These are phyloP conservation scores for Crucihimalaya himalaica DNA, from an alignment of 345 rosid genomes.

Conservation along the genomic window DNA sequence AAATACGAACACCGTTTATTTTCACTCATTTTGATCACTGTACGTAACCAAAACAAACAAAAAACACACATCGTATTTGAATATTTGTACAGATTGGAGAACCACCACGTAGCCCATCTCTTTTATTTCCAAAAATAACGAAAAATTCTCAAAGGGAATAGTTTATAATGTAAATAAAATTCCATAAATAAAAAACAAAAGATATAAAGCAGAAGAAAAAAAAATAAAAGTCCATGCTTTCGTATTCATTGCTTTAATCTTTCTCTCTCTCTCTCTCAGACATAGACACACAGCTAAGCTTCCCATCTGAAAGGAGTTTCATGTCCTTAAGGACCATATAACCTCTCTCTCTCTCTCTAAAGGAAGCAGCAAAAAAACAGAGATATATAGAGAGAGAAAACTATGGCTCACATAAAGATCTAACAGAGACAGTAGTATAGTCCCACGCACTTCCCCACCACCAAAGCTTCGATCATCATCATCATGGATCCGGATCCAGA, in stretches of 20 bases:
- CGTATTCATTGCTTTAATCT: slow-evolving; percentile 67
- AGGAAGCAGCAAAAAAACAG: slow-evolving; percentile 22
- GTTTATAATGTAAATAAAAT: slow-evolving; percentile 36
- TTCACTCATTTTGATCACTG: slow-evolving; percentile 26
- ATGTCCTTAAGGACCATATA: slow-evolving; percentile 42
- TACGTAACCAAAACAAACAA: neutral
- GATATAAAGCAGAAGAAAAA: slow-evolving; percentile 29
- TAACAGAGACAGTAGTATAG: slow-evolving; percentile 39
- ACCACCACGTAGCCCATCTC: slow-evolving; percentile 33
- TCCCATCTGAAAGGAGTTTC: slow-evolving; percentile 58
- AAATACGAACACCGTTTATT: slow-evolving; percentile 21
- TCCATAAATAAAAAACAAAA: slow-evolving; percentile 35
- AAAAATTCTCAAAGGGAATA: slow-evolving; percentile 36
- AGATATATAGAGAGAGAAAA: slow-evolving; percentile 22
- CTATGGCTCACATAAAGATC: slow-evolving; percentile 42
- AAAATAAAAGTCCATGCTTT: slow-evolving; percentile 45
- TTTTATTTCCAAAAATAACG: slow-evolving; percentile 36
- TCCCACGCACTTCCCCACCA: slow-evolving; percentile 70
- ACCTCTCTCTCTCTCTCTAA: slow-evolving; percentile 28
- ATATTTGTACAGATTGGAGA: slow-evolving; percentile 28
- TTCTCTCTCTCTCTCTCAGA: slow-evolving; percentile 30
- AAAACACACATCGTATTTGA: neutral
- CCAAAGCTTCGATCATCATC: slow-evolving; percentile 44
- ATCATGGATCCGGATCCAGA: slow-evolving; percentile 69
- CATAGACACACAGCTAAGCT: slow-evolving; percentile 46